phyloP scores from a whole-genome alignment of 1,284 basidiomycete species.

The Xerocomus amazonicus region DNA sequence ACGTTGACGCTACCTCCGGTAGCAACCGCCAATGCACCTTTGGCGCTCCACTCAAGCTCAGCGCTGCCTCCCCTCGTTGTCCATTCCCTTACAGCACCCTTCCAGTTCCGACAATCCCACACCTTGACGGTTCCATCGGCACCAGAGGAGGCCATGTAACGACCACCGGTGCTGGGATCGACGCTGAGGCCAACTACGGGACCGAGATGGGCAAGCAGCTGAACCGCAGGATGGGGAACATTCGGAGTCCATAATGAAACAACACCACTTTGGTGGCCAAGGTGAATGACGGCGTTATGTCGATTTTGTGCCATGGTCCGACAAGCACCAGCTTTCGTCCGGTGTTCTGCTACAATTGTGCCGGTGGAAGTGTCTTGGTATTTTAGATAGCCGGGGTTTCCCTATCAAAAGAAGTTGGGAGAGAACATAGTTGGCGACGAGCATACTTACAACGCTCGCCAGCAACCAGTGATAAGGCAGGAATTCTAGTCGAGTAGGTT shows the following conservation, averaged over 20 bases:
- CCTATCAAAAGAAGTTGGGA: constrained; percentile 41
- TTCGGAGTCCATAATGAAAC: constrained; percentile 98
- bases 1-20: constrained; percentile 83
- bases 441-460: constrained; percentile 66
- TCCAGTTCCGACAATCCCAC: constrained; percentile 97
- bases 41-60: constrained; percentile 75
- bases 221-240: constrained; percentile 86
- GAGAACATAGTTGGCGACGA: background rate
- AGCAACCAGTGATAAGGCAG: constrained; percentile 96
- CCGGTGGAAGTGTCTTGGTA: constrained; percentile 98
- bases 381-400: constrained; percentile 87
- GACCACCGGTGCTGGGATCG: constrained; percentile 78
- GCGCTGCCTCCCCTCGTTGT: constrained; percentile 57
- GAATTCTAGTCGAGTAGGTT: constrained; percentile 89
- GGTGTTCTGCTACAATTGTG: constrained; percentile 80
- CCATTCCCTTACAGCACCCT: constrained; percentile 83
- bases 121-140: constrained; percentile 88
- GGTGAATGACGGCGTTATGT: constrained; percentile 89
- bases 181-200: constrained; percentile 81
- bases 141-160: constrained; percentile 90
- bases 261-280: constrained; percentile 90
- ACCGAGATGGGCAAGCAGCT: constrained; percentile 87
- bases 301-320: constrained; percentile 88
- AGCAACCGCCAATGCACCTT: constrained; percentile 80
- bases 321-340: constrained; percentile 88